These are phyloP conservation scores for Paecilomyces sp. DNA, from an alignment of 2,329 filamentous ascomycete genomes.

Conservation along the genomic window DNA sequence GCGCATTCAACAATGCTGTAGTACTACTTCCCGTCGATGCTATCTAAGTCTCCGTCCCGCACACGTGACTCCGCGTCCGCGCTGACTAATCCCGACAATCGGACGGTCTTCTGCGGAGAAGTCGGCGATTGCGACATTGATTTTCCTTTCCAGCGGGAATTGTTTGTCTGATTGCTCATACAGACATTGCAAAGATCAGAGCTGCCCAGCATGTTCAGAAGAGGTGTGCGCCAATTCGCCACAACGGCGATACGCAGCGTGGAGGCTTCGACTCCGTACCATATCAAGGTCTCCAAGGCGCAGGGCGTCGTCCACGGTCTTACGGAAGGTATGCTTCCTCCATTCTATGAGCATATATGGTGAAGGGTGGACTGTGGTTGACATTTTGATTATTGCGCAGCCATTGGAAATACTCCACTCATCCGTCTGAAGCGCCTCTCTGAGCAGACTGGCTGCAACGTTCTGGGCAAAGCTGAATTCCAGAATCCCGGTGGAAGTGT, in stretches of 20 bases:
- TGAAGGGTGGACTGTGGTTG: background rate
- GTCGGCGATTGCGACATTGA: background rate
- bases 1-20: background rate
- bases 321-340: conserved; percentile 60
- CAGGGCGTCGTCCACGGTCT: conserved; percentile 74
- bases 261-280: conserved; percentile 50
- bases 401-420: conserved; percentile 94
- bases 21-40: background rate
- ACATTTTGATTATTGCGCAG: conserved; percentile 39
- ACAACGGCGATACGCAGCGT: conserved; percentile 53
- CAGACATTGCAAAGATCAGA: background rate
- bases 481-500: conserved; percentile 95
- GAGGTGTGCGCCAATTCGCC: conserved; percentile 60
- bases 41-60: background rate
- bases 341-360: background rate
- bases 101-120: background rate
- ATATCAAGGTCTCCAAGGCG: conserved; percentile 66
- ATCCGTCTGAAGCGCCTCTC: conserved; percentile 86
- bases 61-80: background rate
- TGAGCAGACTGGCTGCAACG: conserved; percentile 82
- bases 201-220: conserved; percentile 56
- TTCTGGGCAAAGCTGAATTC: conserved; percentile 96
- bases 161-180: background rate
- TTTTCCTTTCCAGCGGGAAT: background rate
- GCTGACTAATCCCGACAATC: background rate